Base-by-base conservation (phyloP, 2,329 filamentous ascomycete genomes). In the Diplodia seriata region DNA sequence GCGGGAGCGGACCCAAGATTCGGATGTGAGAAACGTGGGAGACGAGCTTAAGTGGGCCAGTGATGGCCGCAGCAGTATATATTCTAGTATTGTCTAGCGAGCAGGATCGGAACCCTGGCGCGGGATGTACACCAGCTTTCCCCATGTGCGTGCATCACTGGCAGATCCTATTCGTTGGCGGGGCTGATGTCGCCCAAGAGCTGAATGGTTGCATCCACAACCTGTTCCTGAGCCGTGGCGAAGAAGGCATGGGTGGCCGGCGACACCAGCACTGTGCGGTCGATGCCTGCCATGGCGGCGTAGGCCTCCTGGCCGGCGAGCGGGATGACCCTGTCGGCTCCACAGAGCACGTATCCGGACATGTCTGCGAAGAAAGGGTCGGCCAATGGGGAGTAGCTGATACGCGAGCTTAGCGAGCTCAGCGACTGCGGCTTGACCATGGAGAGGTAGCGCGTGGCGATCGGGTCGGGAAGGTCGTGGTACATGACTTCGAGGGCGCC, bases 261-360 rank as follows among this genome's bases (percentile, higher is more conserved):
- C 49, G 65, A 71, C 69, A 15, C 68, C 71, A 43, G 68, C 68
- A 43, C 38, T 14, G 38, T 69, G 36, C 66, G 55, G 59, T 62
- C 29, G n/a, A 70, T 62, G 11, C 66, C 66, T 9, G 14, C 61
- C 20, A 49, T 36, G n/a, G 57, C 53, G 50, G 75, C 66, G 26
- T 74, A 70, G n/a, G 64, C 59, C 20, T 76, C 68, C 67, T 77
- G 74, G 2, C 73, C 36, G 3, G 68, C 53, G 5, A 70, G 63
- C 7, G 72, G 70, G n/a, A 78, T 43, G 1, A 72, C 72, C 26
- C 63, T 68, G 53, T 78, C 74, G 29, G 76, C 61, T 26, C 62
- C 68, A 8, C 66, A 68, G 33, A 66, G 59, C 36, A 70, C 62
- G 36, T 70, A 70, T 18, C 40, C 68, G 38, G 66, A 68, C 12